These are phyloP conservation scores for Schwanniomyces polymorphus DNA, from an alignment of 805 yeast genomes.

Conservation along the genomic window DNA sequence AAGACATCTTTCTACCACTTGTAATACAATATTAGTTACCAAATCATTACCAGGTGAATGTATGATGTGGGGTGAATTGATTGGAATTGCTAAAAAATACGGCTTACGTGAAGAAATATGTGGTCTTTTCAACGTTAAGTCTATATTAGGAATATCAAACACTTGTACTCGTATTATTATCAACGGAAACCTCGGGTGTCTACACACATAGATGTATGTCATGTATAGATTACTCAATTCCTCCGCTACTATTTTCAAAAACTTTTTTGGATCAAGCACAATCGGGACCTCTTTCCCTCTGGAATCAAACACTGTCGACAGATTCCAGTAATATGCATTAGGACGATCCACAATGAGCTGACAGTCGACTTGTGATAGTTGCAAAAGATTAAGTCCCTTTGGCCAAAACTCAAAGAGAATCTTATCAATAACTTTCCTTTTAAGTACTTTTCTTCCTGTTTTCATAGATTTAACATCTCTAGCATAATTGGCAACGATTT, in stretches of 20 bases:
- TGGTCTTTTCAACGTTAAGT: constrained; percentile 20
- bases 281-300: constrained; percentile 26
- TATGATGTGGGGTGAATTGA: constrained; percentile 64
- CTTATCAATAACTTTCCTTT: constrained; percentile 39
- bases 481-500: constrained; percentile 16
- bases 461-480: constrained; percentile 5
- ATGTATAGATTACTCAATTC: constrained; percentile 53
- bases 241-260: constrained; percentile 47
- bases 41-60: constrained; percentile 49
- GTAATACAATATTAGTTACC: constrained; percentile 55
- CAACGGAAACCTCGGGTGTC: constrained; percentile 64
- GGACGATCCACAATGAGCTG: constrained; percentile 64
- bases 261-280: constrained; percentile 50
- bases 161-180: constrained; percentile 65
- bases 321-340: constrained; percentile 43
- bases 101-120: constrained; percentile 59
- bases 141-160: constrained; percentile 46
- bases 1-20: constrained; percentile 56
- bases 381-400: constrained; percentile 59
- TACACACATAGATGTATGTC: constrained; percentile 65
- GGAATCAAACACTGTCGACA: constrained; percentile 45
- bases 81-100: constrained; percentile 64
- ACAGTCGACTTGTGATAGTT: constrained; percentile 70
- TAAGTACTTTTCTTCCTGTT: constrained; percentile 17
- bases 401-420: constrained; percentile 54